Evolutionary conservation across 805 yeast genomes (phyloP).

Genomic region (Lachancea fermentati): DNA sequence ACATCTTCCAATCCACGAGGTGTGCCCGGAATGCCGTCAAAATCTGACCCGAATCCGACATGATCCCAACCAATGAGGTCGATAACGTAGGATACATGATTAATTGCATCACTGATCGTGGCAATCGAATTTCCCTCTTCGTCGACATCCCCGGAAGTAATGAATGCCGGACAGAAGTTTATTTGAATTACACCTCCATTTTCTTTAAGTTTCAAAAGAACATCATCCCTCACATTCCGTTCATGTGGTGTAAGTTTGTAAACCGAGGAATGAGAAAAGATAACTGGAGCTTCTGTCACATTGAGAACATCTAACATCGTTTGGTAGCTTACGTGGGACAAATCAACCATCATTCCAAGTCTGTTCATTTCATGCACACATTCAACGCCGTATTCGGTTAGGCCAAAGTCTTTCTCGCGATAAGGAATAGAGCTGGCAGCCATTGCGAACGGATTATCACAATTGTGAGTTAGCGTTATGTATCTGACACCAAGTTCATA

Average conservation of each 20-base stretch:
- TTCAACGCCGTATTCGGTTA: slow-evolving; percentile 37
- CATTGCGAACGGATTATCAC: slow-evolving; percentile 54
- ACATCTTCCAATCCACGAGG: slow-evolving; percentile 51
- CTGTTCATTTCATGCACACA: slow-evolving; percentile 47
- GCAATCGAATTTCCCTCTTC: slow-evolving; percentile 14
- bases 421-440: slow-evolving; percentile 45
- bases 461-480: slow-evolving; percentile 49
- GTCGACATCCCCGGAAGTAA: slow-evolving; percentile 18
- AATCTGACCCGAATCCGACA: slow-evolving; percentile 48
- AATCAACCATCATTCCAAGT: slow-evolving; percentile 48
- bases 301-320: slow-evolving; percentile 43
- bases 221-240: slow-evolving; percentile 46
- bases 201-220: slow-evolving; percentile 34
- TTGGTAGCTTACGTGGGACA: slow-evolving; percentile 43
- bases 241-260: slow-evolving; percentile 37
- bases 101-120: slow-evolving; percentile 44
- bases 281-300: slow-evolving; percentile 41
- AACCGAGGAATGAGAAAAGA: slow-evolving; percentile 46
- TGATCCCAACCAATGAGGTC: slow-evolving; percentile 46
- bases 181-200: slow-evolving; percentile 46
- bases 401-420: slow-evolving; percentile 42
- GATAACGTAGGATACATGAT: slow-evolving; percentile 40
- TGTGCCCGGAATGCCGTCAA: slow-evolving; percentile 46
- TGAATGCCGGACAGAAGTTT: slow-evolving; percentile 41
- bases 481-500: slow-evolving; percentile 48